These are phyloP conservation scores for Nematodospora valgi DNA, from an alignment of 805 yeast species.

Conservation along the genomic window DNA sequence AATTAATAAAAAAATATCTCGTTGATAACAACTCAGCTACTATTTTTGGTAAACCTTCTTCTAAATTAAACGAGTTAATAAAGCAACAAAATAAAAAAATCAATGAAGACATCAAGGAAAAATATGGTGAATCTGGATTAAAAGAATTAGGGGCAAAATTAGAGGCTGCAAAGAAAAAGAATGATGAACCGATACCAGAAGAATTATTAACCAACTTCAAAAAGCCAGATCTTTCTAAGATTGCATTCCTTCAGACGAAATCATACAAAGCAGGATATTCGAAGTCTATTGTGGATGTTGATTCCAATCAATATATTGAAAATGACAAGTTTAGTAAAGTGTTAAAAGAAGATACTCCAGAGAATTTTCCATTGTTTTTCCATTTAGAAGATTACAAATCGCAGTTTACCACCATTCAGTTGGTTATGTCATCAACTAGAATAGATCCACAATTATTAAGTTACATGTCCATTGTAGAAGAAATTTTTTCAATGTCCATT, in stretches of 20 bases:
- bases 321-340: conserved; percentile 20
- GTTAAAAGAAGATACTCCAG: conserved; percentile 31
- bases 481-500: conserved; percentile 72
- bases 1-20: conserved; percentile 48
- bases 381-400: conserved; percentile 81
- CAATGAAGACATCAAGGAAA: conserved; percentile 44
- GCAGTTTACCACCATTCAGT: conserved; percentile 67
- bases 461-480: conserved; percentile 59
- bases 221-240: conserved; percentile 71
- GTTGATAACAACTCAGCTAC: conserved; percentile 62
- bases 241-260: conserved; percentile 65
- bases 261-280: conserved; percentile 57
- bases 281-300: conserved; percentile 33
- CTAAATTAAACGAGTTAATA: conserved; percentile 47
- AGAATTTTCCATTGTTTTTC: conserved; percentile 59
- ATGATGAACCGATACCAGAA: conserved; percentile 77
- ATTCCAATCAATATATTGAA: conserved; percentile 14
- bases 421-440: conserved; percentile 54
- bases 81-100: conserved; percentile 51
- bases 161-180: conserved; percentile 58
- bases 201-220: conserved; percentile 58
- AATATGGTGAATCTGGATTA: conserved; percentile 61
- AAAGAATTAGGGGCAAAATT: conserved; percentile 47
- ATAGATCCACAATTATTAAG: conserved; percentile 55
- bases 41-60: conserved; percentile 71